Base-by-base conservation (phyloP, 2,329 filamentous ascomycete genomes). In the Colletotrichum sp. region DNA sequence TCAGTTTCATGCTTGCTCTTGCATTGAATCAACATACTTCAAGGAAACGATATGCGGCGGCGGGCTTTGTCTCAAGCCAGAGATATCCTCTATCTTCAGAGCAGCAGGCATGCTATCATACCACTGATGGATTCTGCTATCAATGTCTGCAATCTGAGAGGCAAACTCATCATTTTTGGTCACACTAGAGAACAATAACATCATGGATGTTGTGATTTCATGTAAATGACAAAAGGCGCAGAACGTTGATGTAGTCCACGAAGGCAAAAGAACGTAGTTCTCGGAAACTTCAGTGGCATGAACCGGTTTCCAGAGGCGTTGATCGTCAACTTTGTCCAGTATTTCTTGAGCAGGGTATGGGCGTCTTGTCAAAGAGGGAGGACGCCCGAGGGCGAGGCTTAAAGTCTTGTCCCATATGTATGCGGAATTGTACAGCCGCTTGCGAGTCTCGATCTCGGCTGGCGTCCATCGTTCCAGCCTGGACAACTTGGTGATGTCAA, bases 401-500 rank as follows among this genome's bases (percentile, higher is more conserved):
- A 78, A 34, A 1, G 77, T 77, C 54, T 78, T 78, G 18, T 78
- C 77, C 77, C 77, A 78, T 34, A 77, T 72, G 33, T 77, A 78
- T 5, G 77, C 76, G 1, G 76, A 70, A 61, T 77, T 77, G 66
- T 77, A 77, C 3, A 78, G 24, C 6, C 77, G 62, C 47, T 77
- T 77, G n/a, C 76, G 58, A 7, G 69, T 73, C 51, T 78, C 77
- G 8, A 64, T 64, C 61, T 78, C 76, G n/a, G 75, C 68, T 3
- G 77, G 70, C 0, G 77, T 77, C 77, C 73, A 78, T 21, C 67
- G 47, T 21, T 78, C 72, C 2, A 77, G 29, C 7, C 62, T 21
- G 6, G 76, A 72, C 5, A 78, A 61, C 27, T 63, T 66, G 2
- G 72, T 64, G 5, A 72, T 76, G 24, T 77, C 75, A 2, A 78